Evolutionary conservation across 176 grass and related monocot species (phyloP), one percentile per base, ranked within the genome.

Genomic region (Saccharum spontaneum): DNA sequence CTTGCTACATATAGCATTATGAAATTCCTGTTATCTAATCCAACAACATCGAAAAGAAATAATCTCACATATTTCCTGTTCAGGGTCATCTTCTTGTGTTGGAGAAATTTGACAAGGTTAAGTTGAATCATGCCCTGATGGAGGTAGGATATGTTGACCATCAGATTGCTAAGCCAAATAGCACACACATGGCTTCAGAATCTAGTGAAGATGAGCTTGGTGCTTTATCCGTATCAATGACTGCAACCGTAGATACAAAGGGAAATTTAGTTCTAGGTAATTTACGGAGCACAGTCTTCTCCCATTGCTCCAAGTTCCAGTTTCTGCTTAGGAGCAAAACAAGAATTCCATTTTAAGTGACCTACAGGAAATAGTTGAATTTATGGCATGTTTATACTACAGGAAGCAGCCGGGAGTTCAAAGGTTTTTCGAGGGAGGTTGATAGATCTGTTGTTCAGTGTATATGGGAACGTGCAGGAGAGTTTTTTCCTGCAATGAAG

Each of bases 381-480:
- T 7, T 46, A 73, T 16, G 26, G 3, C 30, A 70, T 55, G 76
- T 82, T 10, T 54, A n/a, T 74, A 46, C 86, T 86, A 79, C 83
- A 95, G 96, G 93, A 66, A 98, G 96, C 79, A 98, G 96, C 33
- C 91, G 96, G 23, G 91, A 98, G 67, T 98, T 98, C 59, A 90
- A 86, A 83, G 96, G 93, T 85, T 98, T 95, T 83, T 85, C 75
- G 7, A 95, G 83, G 86, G 96, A 95, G 82, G 85, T 94, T 66
- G 96, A 98, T 61, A 83, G 87, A 73, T 92, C 89, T 46, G 83
- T 95, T 72, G 24, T 95, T 59, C 84, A 98, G 76, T 83, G 64
- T 81, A 98, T 98, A 86, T 95, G 89, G 96, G 88, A 95, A 22
- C 91, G 91, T 77, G 93, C 96, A 44, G 87, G 71, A 38, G 88